phyloP scores from a whole-genome alignment of 75 land plant genomes.

The Pinus taeda region DNA sequence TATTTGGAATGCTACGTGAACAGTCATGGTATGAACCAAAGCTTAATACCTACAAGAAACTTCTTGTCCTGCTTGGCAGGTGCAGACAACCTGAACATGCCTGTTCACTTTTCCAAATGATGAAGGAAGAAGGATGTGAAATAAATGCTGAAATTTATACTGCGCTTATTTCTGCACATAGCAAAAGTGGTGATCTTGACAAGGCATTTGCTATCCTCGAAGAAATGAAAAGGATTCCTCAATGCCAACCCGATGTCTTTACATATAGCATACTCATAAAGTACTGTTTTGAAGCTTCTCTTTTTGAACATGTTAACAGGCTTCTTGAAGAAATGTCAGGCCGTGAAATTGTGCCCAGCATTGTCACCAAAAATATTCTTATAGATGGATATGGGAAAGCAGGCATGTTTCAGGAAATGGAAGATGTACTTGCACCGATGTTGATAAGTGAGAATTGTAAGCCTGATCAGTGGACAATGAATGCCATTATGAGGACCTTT shows the following conservation, averaged over 20 bases:
- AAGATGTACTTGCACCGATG: conserved; percentile 63
- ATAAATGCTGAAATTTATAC: conserved; percentile 73
- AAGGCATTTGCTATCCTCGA: conserved; percentile 59
- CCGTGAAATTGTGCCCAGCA: conserved; percentile 58
- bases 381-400: conserved; percentile 83
- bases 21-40: conserved; percentile 87
- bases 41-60: conserved; percentile 76
- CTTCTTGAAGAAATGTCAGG: conserved; percentile 72
- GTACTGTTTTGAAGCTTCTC: conserved; percentile 64
- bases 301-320: conserved; percentile 48
- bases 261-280: conserved; percentile 69
- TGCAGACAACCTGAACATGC: conserved; percentile 74
- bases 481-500: conserved; percentile 65
- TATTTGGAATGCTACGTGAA: conserved; percentile 79
- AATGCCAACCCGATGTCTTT: conserved; percentile 85
- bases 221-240: conserved; percentile 62
- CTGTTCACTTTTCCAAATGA: conserved; percentile 46
- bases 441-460: conserved; percentile 45
- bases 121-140: conserved; percentile 65
- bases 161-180: conserved; percentile 73
- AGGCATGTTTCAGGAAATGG: conserved; percentile 68
- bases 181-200: conserved; percentile 53
- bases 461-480: conserved; percentile 92
- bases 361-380: conserved; percentile 86
- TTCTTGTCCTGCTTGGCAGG: conserved; percentile 76